Base-by-base conservation (phyloP, 495 filamentous ascomycete species). In the Xylaria acuta region DNA sequence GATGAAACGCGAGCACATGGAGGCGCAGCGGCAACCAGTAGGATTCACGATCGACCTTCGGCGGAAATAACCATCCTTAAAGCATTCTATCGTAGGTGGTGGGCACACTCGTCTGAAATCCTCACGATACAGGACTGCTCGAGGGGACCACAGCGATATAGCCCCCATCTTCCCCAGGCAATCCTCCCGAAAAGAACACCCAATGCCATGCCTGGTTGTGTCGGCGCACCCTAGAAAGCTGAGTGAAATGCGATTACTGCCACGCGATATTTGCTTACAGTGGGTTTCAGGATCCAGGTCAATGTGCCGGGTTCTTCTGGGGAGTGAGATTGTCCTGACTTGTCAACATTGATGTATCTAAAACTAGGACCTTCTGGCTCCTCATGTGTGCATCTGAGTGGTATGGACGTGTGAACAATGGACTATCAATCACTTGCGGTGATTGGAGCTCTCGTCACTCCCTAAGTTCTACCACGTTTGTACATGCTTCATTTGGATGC, bases 201-300 rank as follows among this genome's bases (percentile, higher is more conserved):
- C 40, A 36, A n/a, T 54, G 38, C 18, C 54, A 56, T 69, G 36
- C 60, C n/a, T 41, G 25, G 38, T 20, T 11, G 30, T 67, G 34
- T 56, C 34, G 36, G 45, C 16, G 51, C 27, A 51, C 65, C 65
- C 47, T 56, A 25, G 36, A 41, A 27, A 70, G 68, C 68, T 70
- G 68, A 69, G 27, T 18, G 67, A 60, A 53, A 62, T 69, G 54
- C n/a, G 67, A 69, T 69, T 34, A 70, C 56, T 62, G 68, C 68
- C 68, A 70, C 68, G 68, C 58, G 68, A 70, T 58, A 51, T 70
- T 64, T 27, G 68, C 68, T 70, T 49, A 70, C 58, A 62, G 56
- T 63, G 58, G 56, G 68, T 70, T 70, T 30, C 43, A 62, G 51
- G 32, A 45, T 22, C 34, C 41, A 36, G 14, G 30, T 34, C 58